phyloP scores from a whole-genome alignment of 768 basidiomycete genomes.

The Gyrodon lividus region DNA sequence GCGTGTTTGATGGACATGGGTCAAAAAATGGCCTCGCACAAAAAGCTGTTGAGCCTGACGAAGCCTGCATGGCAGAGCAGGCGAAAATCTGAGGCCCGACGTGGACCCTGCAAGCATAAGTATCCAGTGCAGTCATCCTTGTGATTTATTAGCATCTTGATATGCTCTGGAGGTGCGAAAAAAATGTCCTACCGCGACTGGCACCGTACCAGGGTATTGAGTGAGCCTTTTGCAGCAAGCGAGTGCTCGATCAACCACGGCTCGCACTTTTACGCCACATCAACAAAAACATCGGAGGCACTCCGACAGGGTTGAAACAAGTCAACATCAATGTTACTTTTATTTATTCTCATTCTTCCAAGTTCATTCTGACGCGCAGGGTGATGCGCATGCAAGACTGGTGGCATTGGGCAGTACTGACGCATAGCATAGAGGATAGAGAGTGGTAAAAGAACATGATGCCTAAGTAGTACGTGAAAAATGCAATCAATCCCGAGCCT shows the following conservation, averaged over 20 bases:
- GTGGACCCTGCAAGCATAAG: conserved; percentile 87
- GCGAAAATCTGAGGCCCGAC: conserved; percentile 58
- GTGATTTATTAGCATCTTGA: conserved; percentile 7
- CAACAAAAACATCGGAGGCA: neutral
- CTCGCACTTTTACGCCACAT: conserved; percentile 1
- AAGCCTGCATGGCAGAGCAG: conserved; percentile 33
- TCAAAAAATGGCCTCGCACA: conserved; percentile 7
- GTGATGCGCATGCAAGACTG: conserved; percentile 7
- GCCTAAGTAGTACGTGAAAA: conserved; percentile 39
- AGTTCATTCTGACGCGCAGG: neutral
- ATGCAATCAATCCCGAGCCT: conserved; percentile 66
- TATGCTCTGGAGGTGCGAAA: neutral
- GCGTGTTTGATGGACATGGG: neutral
- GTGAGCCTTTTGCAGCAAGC: neutral
- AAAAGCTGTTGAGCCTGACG: conserved; percentile 14
- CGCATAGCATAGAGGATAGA: conserved; percentile 42
- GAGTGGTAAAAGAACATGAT: conserved; percentile 35
- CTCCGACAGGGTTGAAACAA: neutral
- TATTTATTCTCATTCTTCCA: neutral
- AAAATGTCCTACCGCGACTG: conserved; percentile 44
- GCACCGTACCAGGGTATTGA: conserved; percentile 23
- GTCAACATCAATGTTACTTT: neutral
- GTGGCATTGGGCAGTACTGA: conserved; percentile 32
- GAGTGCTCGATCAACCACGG: neutral
- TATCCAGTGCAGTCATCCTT: conserved; percentile 70